phyloP scores from a whole-genome alignment of 208 protist species.

The Leishmania mexicana region DNA sequence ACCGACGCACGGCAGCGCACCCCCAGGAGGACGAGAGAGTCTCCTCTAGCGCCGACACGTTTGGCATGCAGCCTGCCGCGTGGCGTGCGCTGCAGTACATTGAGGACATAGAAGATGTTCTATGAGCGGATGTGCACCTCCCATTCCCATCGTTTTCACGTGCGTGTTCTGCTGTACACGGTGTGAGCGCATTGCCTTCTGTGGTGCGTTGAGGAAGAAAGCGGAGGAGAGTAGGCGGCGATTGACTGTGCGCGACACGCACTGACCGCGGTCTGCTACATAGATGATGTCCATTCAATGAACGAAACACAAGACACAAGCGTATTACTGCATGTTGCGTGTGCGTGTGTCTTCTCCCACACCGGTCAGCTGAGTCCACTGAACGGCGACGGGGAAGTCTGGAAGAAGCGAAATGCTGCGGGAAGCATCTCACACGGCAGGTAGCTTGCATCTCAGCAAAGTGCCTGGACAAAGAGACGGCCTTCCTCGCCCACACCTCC shows the following conservation, averaged over 20 bases:
- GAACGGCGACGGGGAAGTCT: neutral
- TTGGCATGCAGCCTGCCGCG: neutral
- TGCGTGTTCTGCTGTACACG: neutral
- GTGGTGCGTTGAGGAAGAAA: neutral
- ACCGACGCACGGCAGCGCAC: constrained; percentile 32
- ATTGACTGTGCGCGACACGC: neutral
- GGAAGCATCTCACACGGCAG: neutral
- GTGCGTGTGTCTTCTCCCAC: neutral
- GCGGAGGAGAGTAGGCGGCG: neutral
- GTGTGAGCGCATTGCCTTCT: neutral
- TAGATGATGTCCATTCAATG: neutral
- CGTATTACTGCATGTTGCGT: neutral
- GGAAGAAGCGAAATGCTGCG: neutral
- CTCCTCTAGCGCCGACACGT: neutral
- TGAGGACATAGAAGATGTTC: neutral
- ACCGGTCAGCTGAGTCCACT: neutral
- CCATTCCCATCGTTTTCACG: neutral
- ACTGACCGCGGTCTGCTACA: neutral
- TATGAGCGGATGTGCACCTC: neutral
- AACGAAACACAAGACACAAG: neutral
- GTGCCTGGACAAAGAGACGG: neutral
- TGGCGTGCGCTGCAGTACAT: constrained; percentile 17
- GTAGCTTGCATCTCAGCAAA: neutral
- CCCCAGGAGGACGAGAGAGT: neutral
- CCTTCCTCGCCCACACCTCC: neutral